These are phyloP conservation scores for Ilyonectria sp. DNA, from an alignment of 2,329 filamentous ascomycete species.

Conservation along the genomic window DNA sequence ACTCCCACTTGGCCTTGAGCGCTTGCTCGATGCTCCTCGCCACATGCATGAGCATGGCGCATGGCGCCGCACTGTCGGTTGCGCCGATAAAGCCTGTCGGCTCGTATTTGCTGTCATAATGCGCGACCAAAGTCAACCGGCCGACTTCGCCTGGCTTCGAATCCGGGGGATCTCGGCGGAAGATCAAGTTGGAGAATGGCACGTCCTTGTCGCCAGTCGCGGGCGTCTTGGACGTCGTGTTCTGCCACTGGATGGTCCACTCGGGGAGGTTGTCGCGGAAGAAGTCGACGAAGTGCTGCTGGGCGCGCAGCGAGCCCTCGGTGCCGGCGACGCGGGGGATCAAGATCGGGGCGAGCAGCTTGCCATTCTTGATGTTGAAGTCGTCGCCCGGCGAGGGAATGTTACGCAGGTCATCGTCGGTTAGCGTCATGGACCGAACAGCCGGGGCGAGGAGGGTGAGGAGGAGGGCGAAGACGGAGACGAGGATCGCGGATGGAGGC, in stretches of 20 bases:
- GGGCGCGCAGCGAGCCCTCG: constrained; percentile 78
- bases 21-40: constrained; percentile 85
- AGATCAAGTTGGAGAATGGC: constrained; percentile 90
- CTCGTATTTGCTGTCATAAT: constrained; percentile 89
- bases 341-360: constrained; percentile 88
- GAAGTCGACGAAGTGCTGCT: constrained; percentile 88
- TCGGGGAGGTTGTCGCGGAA: constrained; percentile 81
- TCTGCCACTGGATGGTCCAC: constrained; percentile 89
- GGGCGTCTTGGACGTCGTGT: constrained; percentile 89
- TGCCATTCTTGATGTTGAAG: constrained; percentile 84
- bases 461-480: constrained; percentile 39
- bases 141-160: constrained; percentile 80
- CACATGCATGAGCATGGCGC: constrained; percentile 92
- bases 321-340: constrained; percentile 92
- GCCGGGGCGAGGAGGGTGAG: constrained; percentile 46
- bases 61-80: constrained; percentile 93
- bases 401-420: constrained; percentile 79
- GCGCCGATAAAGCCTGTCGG: constrained; percentile 94
- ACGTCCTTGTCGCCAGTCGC: constrained; percentile 78
- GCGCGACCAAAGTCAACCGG: constrained; percentile 88
- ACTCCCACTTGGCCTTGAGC: constrained; percentile 84
- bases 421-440: constrained; percentile 69
- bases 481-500: constrained; percentile 37
- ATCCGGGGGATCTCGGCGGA: constrained; percentile 91
- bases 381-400: constrained; percentile 81